Evolutionary conservation across 2,329 filamentous ascomycete genomes (phyloP).

Genomic region (Tympanopsis confertula): DNA sequence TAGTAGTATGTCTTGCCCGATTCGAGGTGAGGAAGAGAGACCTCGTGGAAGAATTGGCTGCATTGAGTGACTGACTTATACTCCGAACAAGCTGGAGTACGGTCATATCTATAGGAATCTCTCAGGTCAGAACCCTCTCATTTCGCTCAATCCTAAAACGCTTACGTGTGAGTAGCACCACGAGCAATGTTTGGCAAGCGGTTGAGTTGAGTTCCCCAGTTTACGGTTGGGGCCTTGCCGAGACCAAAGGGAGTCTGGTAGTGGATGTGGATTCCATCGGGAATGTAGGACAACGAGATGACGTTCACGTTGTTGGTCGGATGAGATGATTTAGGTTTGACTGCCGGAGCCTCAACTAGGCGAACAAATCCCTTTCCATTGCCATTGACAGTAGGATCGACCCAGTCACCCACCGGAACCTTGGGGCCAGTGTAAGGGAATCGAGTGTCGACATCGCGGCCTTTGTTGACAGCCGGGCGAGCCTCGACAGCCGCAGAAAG

Average conservation of each 20-base stretch:
- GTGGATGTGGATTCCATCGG: slow-evolving; percentile 36
- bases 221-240: slow-evolving; percentile 26
- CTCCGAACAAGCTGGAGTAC: slow-evolving; percentile 34
- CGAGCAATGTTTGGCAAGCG: slow-evolving; percentile 19
- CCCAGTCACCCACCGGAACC: slow-evolving; percentile 37
- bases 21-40: slow-evolving; percentile 26
- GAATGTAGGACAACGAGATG: slow-evolving; percentile 33
- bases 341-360: slow-evolving; percentile 34
- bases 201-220: slow-evolving; percentile 24
- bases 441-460: slow-evolving; percentile 23
- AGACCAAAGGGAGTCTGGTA: slow-evolving; percentile 41
- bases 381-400: slow-evolving; percentile 33
- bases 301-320: slow-evolving; percentile 41
- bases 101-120: slow-evolving; percentile 27
- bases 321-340: slow-evolving; percentile 26
- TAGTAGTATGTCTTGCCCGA: slow-evolving; percentile 37
- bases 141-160: slow-evolving; percentile 1
- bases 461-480: slow-evolving; percentile 6
- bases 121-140: too few species aligned
- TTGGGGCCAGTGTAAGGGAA: slow-evolving; percentile 35
- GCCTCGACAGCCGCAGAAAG: neutral
- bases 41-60: slow-evolving; percentile 38
- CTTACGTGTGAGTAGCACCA: slow-evolving; percentile 27
- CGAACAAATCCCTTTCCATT: slow-evolving; percentile 38
- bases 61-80: slow-evolving; percentile 31